A percentile compares a stretch with the other conserved stretches of the same genome.
Conservation (phyloP, 495 filamentous ascomycete species). For the Hypomontagnella monticulosa region DNA sequence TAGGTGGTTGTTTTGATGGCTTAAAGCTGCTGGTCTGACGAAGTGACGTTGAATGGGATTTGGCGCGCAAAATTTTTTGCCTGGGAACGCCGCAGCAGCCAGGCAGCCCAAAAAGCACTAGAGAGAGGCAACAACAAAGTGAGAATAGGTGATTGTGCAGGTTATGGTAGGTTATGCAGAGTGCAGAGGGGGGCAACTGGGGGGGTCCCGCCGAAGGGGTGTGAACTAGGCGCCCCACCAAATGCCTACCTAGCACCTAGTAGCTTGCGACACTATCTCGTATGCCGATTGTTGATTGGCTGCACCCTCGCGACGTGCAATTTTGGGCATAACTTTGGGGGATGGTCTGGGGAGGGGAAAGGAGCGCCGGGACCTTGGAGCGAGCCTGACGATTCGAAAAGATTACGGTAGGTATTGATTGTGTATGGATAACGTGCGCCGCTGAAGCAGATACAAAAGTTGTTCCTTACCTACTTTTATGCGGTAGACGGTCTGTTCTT, state of each 20-base stretch:
- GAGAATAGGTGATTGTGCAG: slow-evolving; percentile 35
- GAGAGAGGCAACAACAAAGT: slow-evolving; percentile 34
- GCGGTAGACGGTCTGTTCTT: too few species aligned
- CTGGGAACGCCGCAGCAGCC: slow-evolving; percentile 36
- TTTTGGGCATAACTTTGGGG: slow-evolving; percentile 33
- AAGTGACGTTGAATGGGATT: slow-evolving; percentile 72
- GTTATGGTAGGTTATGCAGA: too few species aligned
- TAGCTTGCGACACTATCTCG: slow-evolving; percentile 1
- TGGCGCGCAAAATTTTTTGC: slow-evolving; percentile 60
- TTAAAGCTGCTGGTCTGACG: slow-evolving; percentile 65
- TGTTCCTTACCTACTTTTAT: too few species aligned
- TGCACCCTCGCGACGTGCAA: slow-evolving; percentile 24
- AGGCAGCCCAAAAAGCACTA: slow-evolving; percentile 30
- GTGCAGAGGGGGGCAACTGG: slow-evolving; percentile 27
- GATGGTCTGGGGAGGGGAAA: slow-evolving; percentile 8
- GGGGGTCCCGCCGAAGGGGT: neutral
- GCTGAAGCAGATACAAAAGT: too few species aligned
- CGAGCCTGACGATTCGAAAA: slow-evolving; percentile 6
- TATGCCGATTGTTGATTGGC: slow-evolving; percentile 16
- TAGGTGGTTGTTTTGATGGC: slow-evolving; percentile 67
- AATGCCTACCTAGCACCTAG: neutral
- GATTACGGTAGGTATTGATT: too few species aligned
- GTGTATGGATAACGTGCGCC: too few species aligned
- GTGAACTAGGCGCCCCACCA: slow-evolving; percentile 18
- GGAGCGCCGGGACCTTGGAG: slow-evolving; percentile 16